These are phyloP conservation scores for Xylaria venustula DNA, from an alignment of 495 filamentous ascomycete genomes.

Conservation along the genomic window DNA sequence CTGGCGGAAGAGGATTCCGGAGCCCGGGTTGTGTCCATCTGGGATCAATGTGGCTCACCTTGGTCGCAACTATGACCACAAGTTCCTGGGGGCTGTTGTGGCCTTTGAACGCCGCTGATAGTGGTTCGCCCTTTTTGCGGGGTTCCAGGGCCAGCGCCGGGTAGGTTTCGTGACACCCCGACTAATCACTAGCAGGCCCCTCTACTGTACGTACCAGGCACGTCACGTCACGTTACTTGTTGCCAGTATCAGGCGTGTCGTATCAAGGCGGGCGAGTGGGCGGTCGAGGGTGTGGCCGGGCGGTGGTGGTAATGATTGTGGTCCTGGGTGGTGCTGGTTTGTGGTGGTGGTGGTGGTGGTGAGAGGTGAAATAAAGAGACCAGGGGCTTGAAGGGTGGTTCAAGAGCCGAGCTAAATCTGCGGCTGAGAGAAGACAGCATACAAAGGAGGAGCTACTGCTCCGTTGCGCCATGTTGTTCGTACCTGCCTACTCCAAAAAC, in stretches of 20 bases:
- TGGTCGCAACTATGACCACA: not conserved
- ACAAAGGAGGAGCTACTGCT: not conserved
- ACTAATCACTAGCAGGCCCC: too few relatives aligned
- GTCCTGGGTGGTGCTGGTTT: not conserved
- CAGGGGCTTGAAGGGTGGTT: not conserved
- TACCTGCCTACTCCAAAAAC: not conserved
- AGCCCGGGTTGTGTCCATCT: slow-evolving; percentile 3
- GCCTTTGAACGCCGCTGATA: not conserved
- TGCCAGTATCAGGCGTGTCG: not conserved
- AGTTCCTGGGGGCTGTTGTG: not conserved
- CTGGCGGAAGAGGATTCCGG: not conserved
- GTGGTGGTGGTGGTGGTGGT: not conserved
- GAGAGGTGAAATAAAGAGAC: slow-evolving; percentile 5
- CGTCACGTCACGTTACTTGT: not conserved
- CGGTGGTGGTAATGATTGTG: too few relatives aligned
- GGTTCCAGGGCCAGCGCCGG: not conserved
- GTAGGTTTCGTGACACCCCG: not conserved
- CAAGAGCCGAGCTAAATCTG: not conserved
- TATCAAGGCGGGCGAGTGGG: not conserved
- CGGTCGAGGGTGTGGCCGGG: not conserved
- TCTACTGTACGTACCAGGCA: too few relatives aligned
- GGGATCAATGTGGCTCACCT: slow-evolving; percentile 5
- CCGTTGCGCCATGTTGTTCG: not conserved
- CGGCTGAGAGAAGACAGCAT: slow-evolving; percentile 6
- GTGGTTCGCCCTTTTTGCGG: not conserved